Conservation (phyloP, 345 rosid species). For the Acer yangbiense region DNA sequence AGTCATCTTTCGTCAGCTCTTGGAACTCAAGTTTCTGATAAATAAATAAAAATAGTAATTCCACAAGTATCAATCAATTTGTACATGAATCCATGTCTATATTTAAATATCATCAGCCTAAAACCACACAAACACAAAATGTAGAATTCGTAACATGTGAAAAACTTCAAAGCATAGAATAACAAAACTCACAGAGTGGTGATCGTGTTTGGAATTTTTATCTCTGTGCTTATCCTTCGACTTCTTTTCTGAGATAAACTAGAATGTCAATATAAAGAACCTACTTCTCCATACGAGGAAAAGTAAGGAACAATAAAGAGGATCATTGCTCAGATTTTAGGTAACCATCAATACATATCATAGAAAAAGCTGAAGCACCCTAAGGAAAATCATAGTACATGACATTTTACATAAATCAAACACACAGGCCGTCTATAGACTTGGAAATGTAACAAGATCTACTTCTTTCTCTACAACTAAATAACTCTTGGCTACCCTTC, state of each 20-base stretch:
- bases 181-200: constrained; percentile 45
- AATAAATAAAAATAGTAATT: background rate
- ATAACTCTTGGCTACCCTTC: background rate
- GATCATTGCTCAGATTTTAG: background rate
- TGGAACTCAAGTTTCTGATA: constrained; percentile 57
- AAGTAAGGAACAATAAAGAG: background rate
- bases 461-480: background rate
- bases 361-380: background rate
- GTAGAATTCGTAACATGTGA: background rate
- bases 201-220: constrained; percentile 48
- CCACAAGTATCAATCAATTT: background rate
- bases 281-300: background rate
- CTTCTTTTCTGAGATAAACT: constrained; percentile 67
- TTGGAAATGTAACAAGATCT: background rate
- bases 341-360: background rate
- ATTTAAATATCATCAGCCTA: too few species aligned
- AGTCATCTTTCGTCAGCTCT: constrained; percentile 78
- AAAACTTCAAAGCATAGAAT: constrained; percentile 11
- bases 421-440: background rate
- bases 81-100: background rate
- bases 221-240: constrained; percentile 61
- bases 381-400: background rate
- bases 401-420: background rate
- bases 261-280: constrained; percentile 26
- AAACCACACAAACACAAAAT: background rate